Evolutionary conservation across 2,329 filamentous ascomycete genomes (phyloP).

Genomic region (Aureobasidium sp.): DNA sequence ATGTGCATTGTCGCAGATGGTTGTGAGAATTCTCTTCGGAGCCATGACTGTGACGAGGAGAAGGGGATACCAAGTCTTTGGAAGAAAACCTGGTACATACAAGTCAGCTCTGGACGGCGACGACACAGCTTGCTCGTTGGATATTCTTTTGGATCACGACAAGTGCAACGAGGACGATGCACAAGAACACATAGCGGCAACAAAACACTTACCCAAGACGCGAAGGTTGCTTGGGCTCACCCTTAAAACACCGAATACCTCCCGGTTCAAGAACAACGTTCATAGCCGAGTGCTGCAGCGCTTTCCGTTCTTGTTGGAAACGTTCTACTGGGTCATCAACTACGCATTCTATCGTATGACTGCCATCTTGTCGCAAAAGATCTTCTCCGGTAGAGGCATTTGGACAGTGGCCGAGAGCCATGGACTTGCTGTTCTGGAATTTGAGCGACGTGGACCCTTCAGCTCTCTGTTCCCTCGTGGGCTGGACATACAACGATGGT

Average conservation of each 20-base stretch:
- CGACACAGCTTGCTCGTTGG: conserved; percentile 29
- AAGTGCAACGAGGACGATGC: conserved; percentile 30
- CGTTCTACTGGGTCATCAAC: conserved; percentile 65
- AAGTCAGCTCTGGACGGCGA: conserved; percentile 27
- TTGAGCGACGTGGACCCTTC: conserved; percentile 44
- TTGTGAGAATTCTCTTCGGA: conserved; percentile 40
- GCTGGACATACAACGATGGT: conserved; percentile 47
- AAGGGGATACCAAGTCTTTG: conserved; percentile 36
- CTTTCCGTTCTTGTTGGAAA: conserved; percentile 61
- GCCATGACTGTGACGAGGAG: conserved; percentile 42
- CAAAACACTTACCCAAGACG: conserved; percentile 40
- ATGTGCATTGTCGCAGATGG: conserved; percentile 31
- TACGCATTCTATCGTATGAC: conserved; percentile 56
- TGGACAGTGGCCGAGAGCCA: conserved; percentile 49
- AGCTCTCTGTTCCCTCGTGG: conserved; percentile 47
- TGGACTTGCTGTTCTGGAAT: conserved; percentile 45
- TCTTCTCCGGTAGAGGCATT: conserved; percentile 45
- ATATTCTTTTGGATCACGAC: conserved; percentile 31
- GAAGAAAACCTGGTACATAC: conserved; percentile 19
- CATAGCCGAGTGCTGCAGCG: conserved; percentile 57
- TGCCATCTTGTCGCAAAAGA: conserved; percentile 40
- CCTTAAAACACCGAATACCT: conserved; percentile 49
- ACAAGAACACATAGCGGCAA: conserved; percentile 25
- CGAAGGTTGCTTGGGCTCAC: conserved; percentile 44
- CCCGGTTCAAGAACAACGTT: conserved; percentile 50